Evolutionary conservation across 345 rosid species (phyloP).

Genomic region (Kandelia obovata): DNA sequence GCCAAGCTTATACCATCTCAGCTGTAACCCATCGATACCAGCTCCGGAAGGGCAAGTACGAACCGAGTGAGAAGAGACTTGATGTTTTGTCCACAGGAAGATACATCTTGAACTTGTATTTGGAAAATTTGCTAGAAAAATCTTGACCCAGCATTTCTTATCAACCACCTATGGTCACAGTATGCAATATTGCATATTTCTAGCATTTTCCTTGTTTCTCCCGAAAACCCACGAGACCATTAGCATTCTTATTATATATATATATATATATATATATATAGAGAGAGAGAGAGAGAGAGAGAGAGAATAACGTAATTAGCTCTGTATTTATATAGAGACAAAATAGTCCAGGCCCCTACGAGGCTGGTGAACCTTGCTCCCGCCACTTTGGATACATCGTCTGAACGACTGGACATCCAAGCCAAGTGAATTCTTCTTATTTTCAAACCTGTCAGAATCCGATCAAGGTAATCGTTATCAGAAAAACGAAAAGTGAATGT

Average conservation of each 20-base stretch:
- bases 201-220: neutral
- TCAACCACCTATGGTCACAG: neutral
- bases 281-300: no score
- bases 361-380: slow-evolving; percentile 6
- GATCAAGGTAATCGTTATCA: no score
- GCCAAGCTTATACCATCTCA: slow-evolving; percentile 69
- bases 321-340: no score
- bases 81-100: slow-evolving; percentile 81
- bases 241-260: neutral
- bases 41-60: slow-evolving; percentile 85
- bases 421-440: neutral
- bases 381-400: slow-evolving; percentile 8
- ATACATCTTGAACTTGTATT: slow-evolving; percentile 68
- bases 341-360: neutral
- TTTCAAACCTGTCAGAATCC: slow-evolving; percentile 10
- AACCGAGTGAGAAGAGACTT: slow-evolving; percentile 82
- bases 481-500: no score
- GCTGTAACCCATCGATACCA: slow-evolving; percentile 86
- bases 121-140: slow-evolving; percentile 63
- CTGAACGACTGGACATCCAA: neutral
- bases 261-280: no score
- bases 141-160: slow-evolving; percentile 36
- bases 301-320: no score
- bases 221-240: neutral
- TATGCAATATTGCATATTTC: neutral